Evolutionary conservation across 2,329 filamentous ascomycete genomes (phyloP).

Genomic region (Fusarium sp.): DNA sequence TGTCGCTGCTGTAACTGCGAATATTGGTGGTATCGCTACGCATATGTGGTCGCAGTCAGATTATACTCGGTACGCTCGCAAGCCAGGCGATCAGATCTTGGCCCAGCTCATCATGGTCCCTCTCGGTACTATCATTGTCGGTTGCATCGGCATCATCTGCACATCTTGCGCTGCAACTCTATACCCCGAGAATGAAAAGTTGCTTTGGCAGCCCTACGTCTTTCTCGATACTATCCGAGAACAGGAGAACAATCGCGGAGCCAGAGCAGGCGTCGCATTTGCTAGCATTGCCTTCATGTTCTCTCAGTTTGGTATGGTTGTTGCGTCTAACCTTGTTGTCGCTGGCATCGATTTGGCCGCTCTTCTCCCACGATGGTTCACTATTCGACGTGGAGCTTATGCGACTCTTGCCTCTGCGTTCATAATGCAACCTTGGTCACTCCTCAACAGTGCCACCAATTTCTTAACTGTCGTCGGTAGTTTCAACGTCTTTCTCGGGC

Average conservation of each 20-base stretch:
- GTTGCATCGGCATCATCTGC: conserved; percentile 1
- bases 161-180: not conserved
- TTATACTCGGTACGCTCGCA: conserved; percentile 48
- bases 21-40: conserved; percentile 47
- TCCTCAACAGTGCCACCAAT: conserved; percentile 1
- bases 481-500: not conserved
- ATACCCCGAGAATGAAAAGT: not conserved
- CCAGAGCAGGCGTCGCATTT: conserved; percentile 23
- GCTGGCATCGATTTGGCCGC: conserved; percentile 8
- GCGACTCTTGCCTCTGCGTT: not conserved
- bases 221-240: conserved; percentile 1
- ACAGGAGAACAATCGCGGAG: conserved; percentile 11
- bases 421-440: conserved; percentile 5
- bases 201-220: conserved; percentile 2
- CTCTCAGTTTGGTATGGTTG: conserved; percentile 27
- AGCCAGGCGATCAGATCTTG: conserved; percentile 46
- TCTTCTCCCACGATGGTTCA: conserved; percentile 7
- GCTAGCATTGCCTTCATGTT: conserved; percentile 32
- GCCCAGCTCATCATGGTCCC: conserved; percentile 26
- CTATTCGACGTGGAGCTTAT: not conserved
- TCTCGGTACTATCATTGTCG: not conserved
- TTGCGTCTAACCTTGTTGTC: conserved; percentile 15
- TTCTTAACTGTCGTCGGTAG: not conserved
- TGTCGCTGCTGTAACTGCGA: conserved; percentile 46
- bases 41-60: conserved; percentile 49